Evolutionary conservation across 306 rosid species (phyloP), one percentile per base, ranked within the genome.

Genomic region (Cucurbita pepo): DNA sequence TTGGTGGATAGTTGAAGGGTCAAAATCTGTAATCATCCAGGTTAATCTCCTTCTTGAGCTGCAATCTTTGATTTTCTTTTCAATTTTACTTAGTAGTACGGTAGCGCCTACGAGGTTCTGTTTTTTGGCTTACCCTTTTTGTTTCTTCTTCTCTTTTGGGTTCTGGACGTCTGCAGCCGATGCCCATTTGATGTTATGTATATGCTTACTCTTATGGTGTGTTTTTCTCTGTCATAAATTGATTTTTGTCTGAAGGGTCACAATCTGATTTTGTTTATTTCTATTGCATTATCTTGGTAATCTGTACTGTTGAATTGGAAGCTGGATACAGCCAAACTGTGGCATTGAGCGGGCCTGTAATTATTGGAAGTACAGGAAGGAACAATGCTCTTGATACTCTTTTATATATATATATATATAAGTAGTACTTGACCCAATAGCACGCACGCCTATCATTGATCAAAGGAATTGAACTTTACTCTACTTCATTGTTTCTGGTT

Each of bases 101-200:
- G n/a, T 12, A 11, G 34, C 16, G 16, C n/a, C 40, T 67, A 12
- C 22, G 52, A 45, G 5, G 11, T 66, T 21, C 19, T 11, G 0
- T 67, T 22, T 67, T 64, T 2, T 65, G 8, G 47, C 70, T 16
- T 63, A 3, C n/a, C 34, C 3, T 18, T 18, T 63, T 63, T 14
- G 47, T 63, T 63, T n/a, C 34, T 40, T 63, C 70, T 37, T 63
- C 51, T n/a, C 70, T 65, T 65, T 66, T 65, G 72, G 18, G 72
- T 44, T 66, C 15, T 13, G 54, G 45, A 21, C 19, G 54, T 18
- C 16, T 66, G 53, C 38, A 44, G 19, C 72, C 10, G 1, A 45
- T 66, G 11, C 56, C 3, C 41, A 10, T 44, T 43, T 66, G 12
- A 19, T 44, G 13, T 1, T 45, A 15, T 38, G 8, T 38, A 15